phyloP scores from a whole-genome alignment of 2,329 filamentous ascomycete species.

The Colletotrichum orbiculare region DNA sequence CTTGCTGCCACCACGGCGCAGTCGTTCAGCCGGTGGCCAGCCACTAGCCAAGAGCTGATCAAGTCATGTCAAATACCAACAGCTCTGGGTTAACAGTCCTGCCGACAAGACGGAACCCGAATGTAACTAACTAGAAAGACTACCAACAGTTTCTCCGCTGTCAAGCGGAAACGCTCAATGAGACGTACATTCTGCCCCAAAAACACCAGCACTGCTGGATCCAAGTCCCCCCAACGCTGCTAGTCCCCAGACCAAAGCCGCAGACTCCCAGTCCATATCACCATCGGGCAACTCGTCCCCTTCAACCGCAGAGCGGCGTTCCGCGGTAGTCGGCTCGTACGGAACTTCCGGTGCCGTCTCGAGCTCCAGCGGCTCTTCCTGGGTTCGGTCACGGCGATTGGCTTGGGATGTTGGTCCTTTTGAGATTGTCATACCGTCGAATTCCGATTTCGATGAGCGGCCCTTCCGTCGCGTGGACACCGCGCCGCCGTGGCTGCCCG shows the following conservation, averaged over 20 bases:
- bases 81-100: slow-evolving; percentile 1
- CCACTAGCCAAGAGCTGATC: slow-evolving; percentile 6
- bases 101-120: background rate
- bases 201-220: slow-evolving; percentile 56
- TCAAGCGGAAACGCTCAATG: slow-evolving; percentile 41
- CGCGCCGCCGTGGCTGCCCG: slow-evolving; percentile 12
- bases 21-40: slow-evolving; percentile 9
- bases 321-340: slow-evolving; percentile 52
- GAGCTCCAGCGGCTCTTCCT: slow-evolving; percentile 42
- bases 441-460: slow-evolving; percentile 12
- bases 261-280: slow-evolving; percentile 59
- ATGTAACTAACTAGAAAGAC: too few relatives aligned
- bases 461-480: slow-evolving; percentile 23
- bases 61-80: background rate
- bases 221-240: slow-evolving; percentile 57
- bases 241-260: slow-evolving; percentile 59
- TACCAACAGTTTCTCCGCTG: too few relatives aligned
- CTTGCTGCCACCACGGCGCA: slow-evolving; percentile 6
- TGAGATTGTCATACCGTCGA: slow-evolving; percentile 10
- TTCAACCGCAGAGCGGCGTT: slow-evolving; percentile 46
- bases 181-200: slow-evolving; percentile 58
- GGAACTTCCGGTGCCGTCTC: slow-evolving; percentile 45
- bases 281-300: slow-evolving; percentile 54
- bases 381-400: slow-evolving; percentile 40
- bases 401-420: slow-evolving; percentile 31